These are phyloP conservation scores for Blepharisma undulans DNA, from an alignment of 169 alveolate genomes.

Conservation along the genomic window DNA sequence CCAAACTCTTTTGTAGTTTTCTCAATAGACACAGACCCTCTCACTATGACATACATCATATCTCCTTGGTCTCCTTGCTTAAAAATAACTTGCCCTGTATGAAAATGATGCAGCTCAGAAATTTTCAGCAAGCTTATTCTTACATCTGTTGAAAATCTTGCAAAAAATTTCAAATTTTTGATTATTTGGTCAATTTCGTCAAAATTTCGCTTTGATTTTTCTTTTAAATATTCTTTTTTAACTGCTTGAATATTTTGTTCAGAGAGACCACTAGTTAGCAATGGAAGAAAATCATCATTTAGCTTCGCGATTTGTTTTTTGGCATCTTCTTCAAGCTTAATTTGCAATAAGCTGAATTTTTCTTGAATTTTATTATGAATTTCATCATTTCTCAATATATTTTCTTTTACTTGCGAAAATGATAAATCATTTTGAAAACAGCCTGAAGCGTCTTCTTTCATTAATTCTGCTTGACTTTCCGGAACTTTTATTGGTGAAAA, in stretches of 20 bases:
- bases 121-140: background rate
- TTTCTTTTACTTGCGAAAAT: background rate
- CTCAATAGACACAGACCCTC: slow-evolving; percentile 14
- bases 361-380: background rate
- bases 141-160: background rate
- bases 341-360: background rate
- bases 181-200: background rate
- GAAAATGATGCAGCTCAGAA: background rate
- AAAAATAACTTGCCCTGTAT: background rate
- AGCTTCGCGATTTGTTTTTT: background rate
- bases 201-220: background rate
- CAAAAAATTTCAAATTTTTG: slow-evolving; percentile 18
- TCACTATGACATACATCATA: slow-evolving; percentile 25
- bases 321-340: background rate
- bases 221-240: background rate
- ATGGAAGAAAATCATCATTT: background rate
- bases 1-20: slow-evolving; percentile 28
- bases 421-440: background rate
- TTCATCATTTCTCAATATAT: background rate
- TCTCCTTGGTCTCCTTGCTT: slow-evolving; percentile 33
- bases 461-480: background rate
- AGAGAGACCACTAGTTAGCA: background rate
- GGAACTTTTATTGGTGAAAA: background rate
- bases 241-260: background rate
- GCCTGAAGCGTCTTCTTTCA: background rate